Evolutionary conservation across 179 eudicot genomes (phyloP).

Genomic region (Beta lomatogona): DNA sequence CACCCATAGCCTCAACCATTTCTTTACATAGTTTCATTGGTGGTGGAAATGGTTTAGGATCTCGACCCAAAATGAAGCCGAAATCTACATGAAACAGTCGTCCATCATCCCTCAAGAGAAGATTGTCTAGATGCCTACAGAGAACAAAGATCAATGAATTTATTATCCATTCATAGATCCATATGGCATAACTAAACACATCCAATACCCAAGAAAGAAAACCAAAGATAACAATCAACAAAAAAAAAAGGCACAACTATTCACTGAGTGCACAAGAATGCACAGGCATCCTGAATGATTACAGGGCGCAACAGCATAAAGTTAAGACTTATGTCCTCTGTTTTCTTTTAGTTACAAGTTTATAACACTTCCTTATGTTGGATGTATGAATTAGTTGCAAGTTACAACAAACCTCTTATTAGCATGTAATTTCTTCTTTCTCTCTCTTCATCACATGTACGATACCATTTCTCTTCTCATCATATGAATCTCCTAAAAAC

Average conservation of each 20-base stretch:
- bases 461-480: no score
- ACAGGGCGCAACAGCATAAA: no score
- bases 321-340: no score
- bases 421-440: no score
- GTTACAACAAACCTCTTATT: no score
- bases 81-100: constrained; percentile 97
- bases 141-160: constrained; percentile 22
- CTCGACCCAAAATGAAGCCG: constrained; percentile 93
- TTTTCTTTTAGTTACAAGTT: no score
- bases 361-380: no score
- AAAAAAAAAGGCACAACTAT: not conserved
- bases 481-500: no score
- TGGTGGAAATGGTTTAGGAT: constrained; percentile 99
- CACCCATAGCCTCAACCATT: constrained; percentile 99
- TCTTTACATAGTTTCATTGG: constrained; percentile 99
- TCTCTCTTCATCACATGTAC: no score
- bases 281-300: not conserved
- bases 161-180: constrained; percentile 11
- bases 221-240: constrained; percentile 1
- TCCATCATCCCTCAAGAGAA: constrained; percentile 89
- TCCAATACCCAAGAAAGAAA: not conserved
- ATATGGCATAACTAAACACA: not conserved
- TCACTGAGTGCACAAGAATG: not conserved
- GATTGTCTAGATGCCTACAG: constrained; percentile 93
- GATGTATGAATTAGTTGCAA: no score